Evolutionary conservation across 345 rosid genomes (phyloP), one percentile per base, ranked within the genome.

Genomic region (Brassica juncea): DNA sequence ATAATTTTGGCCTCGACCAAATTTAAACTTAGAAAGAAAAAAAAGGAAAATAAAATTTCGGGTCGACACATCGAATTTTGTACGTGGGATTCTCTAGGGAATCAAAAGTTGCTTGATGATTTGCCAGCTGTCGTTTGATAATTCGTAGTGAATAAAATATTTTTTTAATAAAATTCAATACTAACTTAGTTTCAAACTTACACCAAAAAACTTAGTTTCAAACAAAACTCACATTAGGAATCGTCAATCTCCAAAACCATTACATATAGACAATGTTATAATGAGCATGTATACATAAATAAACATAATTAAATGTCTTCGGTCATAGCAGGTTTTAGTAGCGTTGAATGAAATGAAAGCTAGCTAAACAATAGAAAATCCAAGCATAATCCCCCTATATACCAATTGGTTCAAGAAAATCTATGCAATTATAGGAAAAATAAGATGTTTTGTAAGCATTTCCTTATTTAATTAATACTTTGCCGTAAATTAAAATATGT

Each of bases 71-170:
- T 23, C 32, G n/a, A 8, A 7, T 11, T 61, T 28, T 28, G 59
- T 16, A 15, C n/a, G 39, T 25, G 57, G 42, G 25, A 58, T 70
- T 54, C 74, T 34, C 34, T 34, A 10, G 10, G 49, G 58, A 60
- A 72, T 37, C 58, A n/a, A 23, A 10, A 60, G 57, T 57, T 72
- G 67, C 14, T 42, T 39, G 69, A 62, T 16, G 52, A 19, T 49
- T 31, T 74, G 70, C 21, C 71, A 49, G 54, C 32, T 64, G 61
- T 63, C 30, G 70, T 60, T 37, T 49, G 49, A 34, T 37, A 12
- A 14, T 64, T 31, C 5, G 62, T 64, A 49, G 49, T 64, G 37
- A 25, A 5, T 54, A 19, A 37, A 58, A 58, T 8, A 9, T 65
- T 65, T 1, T 3, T 23, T 23, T 23, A 23, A 23, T 23, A 23